Percentiles rank a stretch among this genome's conserved stretches.
phyloP scores from a whole-genome alignment of 768 basidiomycete species.

The Chalciporus chontae region DNA sequence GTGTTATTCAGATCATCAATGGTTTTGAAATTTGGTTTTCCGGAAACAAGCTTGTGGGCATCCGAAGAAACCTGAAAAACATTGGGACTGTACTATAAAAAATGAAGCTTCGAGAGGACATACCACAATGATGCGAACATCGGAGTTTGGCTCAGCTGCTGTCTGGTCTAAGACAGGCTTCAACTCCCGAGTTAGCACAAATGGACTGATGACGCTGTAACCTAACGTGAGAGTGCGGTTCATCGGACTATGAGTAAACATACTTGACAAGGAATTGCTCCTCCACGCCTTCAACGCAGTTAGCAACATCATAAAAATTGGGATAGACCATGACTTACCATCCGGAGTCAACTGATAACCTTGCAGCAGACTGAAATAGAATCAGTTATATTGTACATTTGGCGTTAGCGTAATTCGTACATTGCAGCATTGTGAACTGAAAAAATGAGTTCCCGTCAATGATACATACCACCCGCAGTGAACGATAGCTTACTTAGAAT shows the following conservation, averaged over 20 bases:
- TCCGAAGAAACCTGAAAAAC: conserved; percentile 34
- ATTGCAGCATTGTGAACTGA: conserved; percentile 56
- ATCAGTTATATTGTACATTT: conserved; percentile 10
- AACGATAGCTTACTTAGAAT: conserved; percentile 39
- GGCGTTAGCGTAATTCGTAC: conserved; percentile 28
- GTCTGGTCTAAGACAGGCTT: conserved; percentile 52
- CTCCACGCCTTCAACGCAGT: conserved; percentile 32
- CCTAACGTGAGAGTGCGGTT: not conserved
- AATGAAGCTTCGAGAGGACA: conserved; percentile 9
- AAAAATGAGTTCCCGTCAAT: not conserved
- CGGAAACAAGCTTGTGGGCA: conserved; percentile 20
- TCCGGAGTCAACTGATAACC: conserved; percentile 23
- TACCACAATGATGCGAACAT: conserved; percentile 62
- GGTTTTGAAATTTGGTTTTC: conserved; percentile 24
- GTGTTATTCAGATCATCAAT: conserved; percentile 36
- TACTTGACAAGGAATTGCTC: conserved; percentile 46
- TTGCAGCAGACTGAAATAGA: conserved; percentile 15
- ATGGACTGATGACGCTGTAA: conserved; percentile 48
- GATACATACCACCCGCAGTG: not conserved
- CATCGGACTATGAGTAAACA: not conserved
- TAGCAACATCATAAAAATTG: not conserved
- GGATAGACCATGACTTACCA: conserved; percentile 13
- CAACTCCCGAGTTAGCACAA: conserved; percentile 51
- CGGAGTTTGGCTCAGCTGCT: conserved; percentile 42
- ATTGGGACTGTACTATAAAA: not conserved